Evolutionary conservation across 768 basidiomycete species (phyloP).

Genomic region (Pisolithus orientalis): DNA sequence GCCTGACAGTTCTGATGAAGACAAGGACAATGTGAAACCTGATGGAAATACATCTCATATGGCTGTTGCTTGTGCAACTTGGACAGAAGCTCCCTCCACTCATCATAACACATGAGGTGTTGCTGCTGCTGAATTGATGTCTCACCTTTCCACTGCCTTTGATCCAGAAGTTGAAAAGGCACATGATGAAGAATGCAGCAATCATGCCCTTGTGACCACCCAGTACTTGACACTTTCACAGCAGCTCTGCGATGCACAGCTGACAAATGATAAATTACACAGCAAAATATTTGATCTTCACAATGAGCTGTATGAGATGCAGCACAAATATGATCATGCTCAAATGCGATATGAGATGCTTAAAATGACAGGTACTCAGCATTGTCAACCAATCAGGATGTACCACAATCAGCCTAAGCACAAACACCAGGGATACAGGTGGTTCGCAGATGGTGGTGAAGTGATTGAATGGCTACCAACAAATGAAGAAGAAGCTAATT

Average conservation of each 20-base stretch:
- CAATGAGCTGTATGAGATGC: conserved; percentile 7
- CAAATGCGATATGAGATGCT: conserved; percentile 7
- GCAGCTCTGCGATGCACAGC: conserved; percentile 24
- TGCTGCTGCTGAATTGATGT: conserved; percentile 15
- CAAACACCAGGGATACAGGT: too few species aligned
- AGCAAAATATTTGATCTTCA: conserved; percentile 6
- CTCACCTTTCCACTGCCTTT: conserved; percentile 14
- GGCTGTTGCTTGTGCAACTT: conserved; percentile 1
- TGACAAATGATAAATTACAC: conserved; percentile 7
- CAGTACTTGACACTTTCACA: conserved; percentile 20
- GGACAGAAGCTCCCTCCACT: conserved; percentile 3
- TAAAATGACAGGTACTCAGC: conserved; percentile 3
- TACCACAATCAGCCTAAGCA: too few species aligned
- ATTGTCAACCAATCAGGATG: too few species aligned
- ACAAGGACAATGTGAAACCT: not conserved
- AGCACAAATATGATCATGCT: conserved; percentile 10
- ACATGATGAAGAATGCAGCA: conserved; percentile 18
- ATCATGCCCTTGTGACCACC: conserved; percentile 15
- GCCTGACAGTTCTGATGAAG: not conserved
- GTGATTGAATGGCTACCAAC: too few species aligned
- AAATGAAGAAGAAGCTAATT: too few species aligned
- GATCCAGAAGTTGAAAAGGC: conserved; percentile 19
- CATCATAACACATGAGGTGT: conserved; percentile 4
- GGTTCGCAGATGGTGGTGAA: too few species aligned
- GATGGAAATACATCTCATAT: not conserved